Evolutionary conservation across 2,329 filamentous ascomycete species (phyloP).

Genomic region (Pleurostoma richardsiae): DNA sequence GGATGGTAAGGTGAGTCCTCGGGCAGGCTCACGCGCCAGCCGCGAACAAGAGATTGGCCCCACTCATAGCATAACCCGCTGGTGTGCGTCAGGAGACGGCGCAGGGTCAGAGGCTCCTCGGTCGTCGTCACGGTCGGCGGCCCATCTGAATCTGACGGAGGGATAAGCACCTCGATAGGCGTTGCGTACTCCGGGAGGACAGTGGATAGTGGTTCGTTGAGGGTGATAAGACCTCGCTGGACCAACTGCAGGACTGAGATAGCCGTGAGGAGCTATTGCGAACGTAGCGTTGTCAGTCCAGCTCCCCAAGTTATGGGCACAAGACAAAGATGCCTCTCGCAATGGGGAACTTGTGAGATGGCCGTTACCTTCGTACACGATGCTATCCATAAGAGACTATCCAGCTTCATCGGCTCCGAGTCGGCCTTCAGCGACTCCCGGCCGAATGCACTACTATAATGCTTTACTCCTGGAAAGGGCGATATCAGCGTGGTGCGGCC

Average conservation of each 20-base stretch:
- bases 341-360: no score
- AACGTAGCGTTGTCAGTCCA: no score
- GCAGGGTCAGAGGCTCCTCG: constrained; percentile 31
- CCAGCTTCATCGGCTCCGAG: not conserved
- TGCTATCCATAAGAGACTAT: not conserved
- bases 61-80: constrained; percentile 36
- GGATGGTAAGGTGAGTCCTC: not conserved
- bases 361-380: not conserved
- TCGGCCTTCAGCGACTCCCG: not conserved
- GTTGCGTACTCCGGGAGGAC: not conserved
- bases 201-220: constrained; percentile 22
- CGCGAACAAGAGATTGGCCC: not conserved
- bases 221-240: constrained; percentile 22
- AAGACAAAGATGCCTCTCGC: no score
- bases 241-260: constrained; percentile 33
- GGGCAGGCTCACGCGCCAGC: not conserved
- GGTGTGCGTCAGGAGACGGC: constrained; percentile 41
- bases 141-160: not conserved
- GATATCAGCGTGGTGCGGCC: no score
- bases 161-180: not conserved
- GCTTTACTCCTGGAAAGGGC: not conserved
- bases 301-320: no score
- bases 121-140: not conserved
- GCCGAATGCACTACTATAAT: not conserved
- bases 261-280: constrained; percentile 27